Evolutionary conservation across 371 early-diverging fungal species (phyloP), one percentile per base, ranked within the genome.

Genomic region (Mucor irregularis): DNA sequence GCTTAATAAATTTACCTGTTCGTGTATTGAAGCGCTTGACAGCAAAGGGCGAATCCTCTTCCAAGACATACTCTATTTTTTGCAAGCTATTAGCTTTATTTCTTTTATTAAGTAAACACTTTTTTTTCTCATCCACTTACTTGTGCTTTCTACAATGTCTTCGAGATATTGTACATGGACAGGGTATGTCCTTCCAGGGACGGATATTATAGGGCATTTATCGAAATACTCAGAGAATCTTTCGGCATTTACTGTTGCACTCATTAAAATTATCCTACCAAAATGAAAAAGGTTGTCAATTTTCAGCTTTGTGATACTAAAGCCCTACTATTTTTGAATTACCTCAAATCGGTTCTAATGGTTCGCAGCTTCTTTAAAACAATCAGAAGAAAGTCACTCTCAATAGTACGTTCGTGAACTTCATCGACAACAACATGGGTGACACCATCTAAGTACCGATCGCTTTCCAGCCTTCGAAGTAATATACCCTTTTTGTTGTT

Each of bases 101-200:
- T 4, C 10, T 3, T 5, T 13, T 11, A 4, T 14, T 11, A 6
- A 34, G n/a, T n/a, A n/a, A n/a, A n/a, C n/a, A n/a, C n/a, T n/a
- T n/a, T n/a, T n/a, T n/a, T n/a, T n/a, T n/a, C n/a, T n/a, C n/a
- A n/a, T n/a, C n/a, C n/a, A n/a, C n/a, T 34, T 63, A 71, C 75
- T 68, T 9, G 82, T 81, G 3, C 57, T 58, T 50, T 83, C 76
- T 16, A 88, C 61, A 14, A 87, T 83, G 47, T 95, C 93, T 53
- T 95, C 94, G 52, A 94, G 49, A 37, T 79, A 94, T 14, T 77
- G 63, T 6, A 80, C 81, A 35, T 75, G 71, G 0, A 96, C 95
- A 8, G 92, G 94, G 68, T 83, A 94, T 0, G 88, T 89, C 49
- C 89, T 74, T 17, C 95, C 94, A 11, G 92, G 89, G 8, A 96